Conservation (phyloP, 768 basidiomycete genomes). For the Dictyophora rubrovolvata region DNA sequence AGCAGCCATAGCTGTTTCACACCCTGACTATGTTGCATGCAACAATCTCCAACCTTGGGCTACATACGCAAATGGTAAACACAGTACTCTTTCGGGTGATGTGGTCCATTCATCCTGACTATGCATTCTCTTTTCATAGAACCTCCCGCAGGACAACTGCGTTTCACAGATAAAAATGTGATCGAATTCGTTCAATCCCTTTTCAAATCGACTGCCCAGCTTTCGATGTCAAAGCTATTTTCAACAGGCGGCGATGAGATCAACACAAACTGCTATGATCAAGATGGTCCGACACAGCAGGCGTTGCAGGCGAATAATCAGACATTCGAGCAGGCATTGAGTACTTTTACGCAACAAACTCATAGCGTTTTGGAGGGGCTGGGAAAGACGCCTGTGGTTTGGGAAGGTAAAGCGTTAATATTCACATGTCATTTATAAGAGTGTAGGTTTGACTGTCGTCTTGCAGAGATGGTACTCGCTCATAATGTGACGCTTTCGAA, state of each 20-base stretch:
- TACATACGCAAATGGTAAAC: constrained; percentile 41
- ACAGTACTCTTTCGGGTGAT: constrained; percentile 5
- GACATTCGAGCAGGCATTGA: constrained; percentile 56
- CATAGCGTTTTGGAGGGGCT: constrained; percentile 43
- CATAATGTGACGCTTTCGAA: constrained; percentile 40
- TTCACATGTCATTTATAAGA: constrained; percentile 5
- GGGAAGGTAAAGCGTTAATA: constrained; percentile 44
- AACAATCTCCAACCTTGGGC: constrained; percentile 25
- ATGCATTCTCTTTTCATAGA: constrained; percentile 21
- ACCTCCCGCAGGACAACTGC: constrained; percentile 77
- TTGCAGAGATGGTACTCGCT: constrained; percentile 50
- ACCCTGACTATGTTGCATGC: constrained; percentile 73
- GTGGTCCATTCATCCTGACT: background rate
- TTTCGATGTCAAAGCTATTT: constrained; percentile 52
- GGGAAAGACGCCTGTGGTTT: constrained; percentile 73
- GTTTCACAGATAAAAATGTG: constrained; percentile 52
- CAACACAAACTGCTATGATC: constrained; percentile 53
- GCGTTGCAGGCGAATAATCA: constrained; percentile 38
- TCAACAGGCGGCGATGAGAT: constrained; percentile 79
- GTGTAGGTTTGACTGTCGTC: background rate
- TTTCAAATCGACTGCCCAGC: constrained; percentile 34
- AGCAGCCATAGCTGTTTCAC: constrained; percentile 45
- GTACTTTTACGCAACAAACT: constrained; percentile 47
- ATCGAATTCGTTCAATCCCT: constrained; percentile 49
- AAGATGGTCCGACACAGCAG: constrained; percentile 50